Base-by-base conservation (phyloP, 345 rosid genomes). In the Rhodamnia rubescens region DNA sequence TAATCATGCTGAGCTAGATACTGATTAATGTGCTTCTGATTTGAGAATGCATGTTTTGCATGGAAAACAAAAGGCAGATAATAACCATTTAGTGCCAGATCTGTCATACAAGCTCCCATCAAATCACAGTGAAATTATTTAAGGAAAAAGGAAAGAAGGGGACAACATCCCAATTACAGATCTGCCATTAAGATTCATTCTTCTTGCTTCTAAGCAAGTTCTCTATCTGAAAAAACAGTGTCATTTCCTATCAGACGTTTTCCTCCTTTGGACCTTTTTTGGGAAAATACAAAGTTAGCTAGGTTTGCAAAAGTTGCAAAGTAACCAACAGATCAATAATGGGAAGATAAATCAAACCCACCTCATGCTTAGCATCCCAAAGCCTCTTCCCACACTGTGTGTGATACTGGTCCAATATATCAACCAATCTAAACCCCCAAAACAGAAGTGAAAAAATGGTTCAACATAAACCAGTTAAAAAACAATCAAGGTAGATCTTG, bases 331-430 rank as follows among this genome's bases (percentile, higher is more conserved):
- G 47, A 69, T 69, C 47, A 18, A 69, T 36, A 69, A 32, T 69
- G 24, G 47, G 82, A 74, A 49, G 57, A 50, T 32, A 24, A 24
- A 29, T 13, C 58, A 61, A 85, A 86, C 85, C 83, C 85, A 97
- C 99, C 98, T 97, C 99, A 91, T 96, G 99, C 88, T 95, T 96
- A 85, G 94, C 95, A 92, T 97, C 98, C 99, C 99, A 96, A 57
- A 97, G 84, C 91, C 92, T 95, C 85, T 95, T 92, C 81, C 98
- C 96, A 83, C 95, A 92, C 82, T 90, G 90, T 85, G 92, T 94
- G 83, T 96, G 98, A 84, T 97, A 97, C 81, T 88, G 87, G 61
- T 96, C 99, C 93, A 97, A 85, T 86, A 96, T 89, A 85, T 95
- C 95, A 85, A 89, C 88, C 96, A 96, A 86, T 85, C 98, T 94